These are phyloP conservation scores for Sergeia podlipaevii DNA, from an alignment of 208 protist genomes.

Conservation along the genomic window DNA sequence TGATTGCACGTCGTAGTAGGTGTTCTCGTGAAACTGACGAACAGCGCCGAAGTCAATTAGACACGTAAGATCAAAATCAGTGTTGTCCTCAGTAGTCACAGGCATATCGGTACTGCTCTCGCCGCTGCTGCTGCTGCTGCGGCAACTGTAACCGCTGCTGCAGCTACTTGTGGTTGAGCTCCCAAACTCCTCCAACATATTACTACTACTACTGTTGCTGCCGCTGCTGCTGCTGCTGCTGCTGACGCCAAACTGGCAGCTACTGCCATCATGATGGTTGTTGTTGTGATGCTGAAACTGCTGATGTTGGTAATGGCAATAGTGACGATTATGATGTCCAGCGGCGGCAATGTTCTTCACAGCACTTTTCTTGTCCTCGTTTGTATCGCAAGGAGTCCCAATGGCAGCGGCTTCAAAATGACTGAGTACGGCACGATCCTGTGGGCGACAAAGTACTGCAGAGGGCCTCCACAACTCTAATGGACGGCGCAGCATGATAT, in stretches of 20 bases:
- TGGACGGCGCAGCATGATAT: constrained; percentile 82
- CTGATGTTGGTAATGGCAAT: constrained; percentile 17
- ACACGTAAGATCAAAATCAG: constrained; percentile 22
- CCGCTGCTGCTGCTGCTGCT: constrained; percentile 8
- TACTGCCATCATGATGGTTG: constrained; percentile 9
- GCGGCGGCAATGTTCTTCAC: too few relatives aligned
- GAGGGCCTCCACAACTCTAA: neutral
- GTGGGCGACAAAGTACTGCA: too few relatives aligned
- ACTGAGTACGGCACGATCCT: neutral
- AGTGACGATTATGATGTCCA: too few relatives aligned
- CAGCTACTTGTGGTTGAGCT: neutral
- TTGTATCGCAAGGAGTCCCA: too few relatives aligned
- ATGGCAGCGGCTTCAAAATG: too few relatives aligned
- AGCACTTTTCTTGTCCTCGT: constrained; percentile 39
- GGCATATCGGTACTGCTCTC: constrained; percentile 8
- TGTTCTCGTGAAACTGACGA: constrained; percentile 94
- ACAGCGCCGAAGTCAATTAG: constrained; percentile 98
- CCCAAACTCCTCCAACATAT: too few relatives aligned
- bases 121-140: neutral
- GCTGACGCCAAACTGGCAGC: constrained; percentile 8
- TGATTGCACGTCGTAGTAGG: constrained; percentile 96
- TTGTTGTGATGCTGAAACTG: constrained; percentile 8
- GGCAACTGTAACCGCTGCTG: neutral
- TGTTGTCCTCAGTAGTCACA: neutral
- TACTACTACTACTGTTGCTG: neutral